Base-by-base conservation (phyloP, 352 stramenopile species). In the Plasmopara muralis region DNA sequence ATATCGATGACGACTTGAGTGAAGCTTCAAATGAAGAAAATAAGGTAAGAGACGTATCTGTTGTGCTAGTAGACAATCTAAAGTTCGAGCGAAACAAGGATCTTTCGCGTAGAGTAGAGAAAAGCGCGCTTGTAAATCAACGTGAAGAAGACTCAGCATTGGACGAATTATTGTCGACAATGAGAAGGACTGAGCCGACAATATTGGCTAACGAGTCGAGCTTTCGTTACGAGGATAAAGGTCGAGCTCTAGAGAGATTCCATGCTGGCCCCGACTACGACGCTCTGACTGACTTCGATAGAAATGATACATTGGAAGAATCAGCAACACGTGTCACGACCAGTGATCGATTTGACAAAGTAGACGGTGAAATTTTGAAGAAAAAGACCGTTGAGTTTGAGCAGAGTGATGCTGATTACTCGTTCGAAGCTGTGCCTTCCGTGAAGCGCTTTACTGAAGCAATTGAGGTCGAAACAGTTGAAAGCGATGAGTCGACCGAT, bases 1-100 rank as follows among this genome's bases (percentile, higher is more conserved):
- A 35, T 35, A 8, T 5, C 5, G 44, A 47, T 28, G 55, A 62
- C 15, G 64, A 50, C n/a, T 51, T 50, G 20, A 49, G 43, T 10
- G 56, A 64, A 14, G 20, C 29, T 35, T 46, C 46, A 18, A 28
- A 31, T 43, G 45, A 49, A n/a, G 47, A 45, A n/a, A 16, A 41
- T 9, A 33, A 54, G 5, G 16, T 29, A 14, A 40, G 31, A 33
- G 31, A 37, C 1, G 14, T 13, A 20, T 49, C 16, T 13, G 16
- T 20, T 52, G 30, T 16, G 39, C 44, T 4, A 31, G 12, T 42
- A 20, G 12, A 53, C 51, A 14, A 44, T 9, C 34, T 55, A 5
- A 39, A 38, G 42, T 55, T 25, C 0, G 9, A 13, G 4, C 25
- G 10, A n/a, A 31, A 47, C 20, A 18, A 47, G 33, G 18, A 46